These are phyloP conservation scores for Ogataea populi-albae DNA, from an alignment of 805 yeast species.

Conservation along the genomic window DNA sequence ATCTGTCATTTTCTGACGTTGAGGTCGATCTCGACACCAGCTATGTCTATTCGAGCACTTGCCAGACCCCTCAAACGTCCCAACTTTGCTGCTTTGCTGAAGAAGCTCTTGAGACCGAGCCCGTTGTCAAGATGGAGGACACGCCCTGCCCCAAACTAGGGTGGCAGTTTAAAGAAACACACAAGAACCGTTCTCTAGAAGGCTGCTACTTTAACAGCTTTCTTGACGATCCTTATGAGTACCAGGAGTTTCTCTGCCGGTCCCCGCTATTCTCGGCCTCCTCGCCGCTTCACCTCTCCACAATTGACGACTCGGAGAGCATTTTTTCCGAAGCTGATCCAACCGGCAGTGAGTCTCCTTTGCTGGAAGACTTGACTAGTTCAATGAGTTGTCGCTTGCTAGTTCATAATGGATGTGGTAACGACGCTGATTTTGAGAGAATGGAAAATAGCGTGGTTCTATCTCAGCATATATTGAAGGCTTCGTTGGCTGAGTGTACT, in stretches of 20 bases:
- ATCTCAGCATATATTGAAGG: background rate
- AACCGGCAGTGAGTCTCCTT: background rate
- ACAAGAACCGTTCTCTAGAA: background rate
- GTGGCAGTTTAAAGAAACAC: background rate
- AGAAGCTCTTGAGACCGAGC: constrained; percentile 1
- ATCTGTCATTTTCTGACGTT: constrained; percentile 14
- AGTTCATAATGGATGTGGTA: too few species aligned
- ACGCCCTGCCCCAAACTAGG: constrained; percentile 12
- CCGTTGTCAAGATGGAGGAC: constrained; percentile 6
- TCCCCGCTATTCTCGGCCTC: background rate
- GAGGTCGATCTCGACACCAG: constrained; percentile 15
- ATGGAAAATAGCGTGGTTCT: background rate
- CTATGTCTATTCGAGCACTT: constrained; percentile 4
- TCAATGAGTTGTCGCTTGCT: background rate
- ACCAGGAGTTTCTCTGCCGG: constrained; percentile 1
- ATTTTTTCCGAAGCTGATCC: constrained; percentile 1
- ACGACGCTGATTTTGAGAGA: background rate
- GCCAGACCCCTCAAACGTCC: constrained; percentile 18
- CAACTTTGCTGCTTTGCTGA: constrained; percentile 8
- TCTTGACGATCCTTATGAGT: background rate
- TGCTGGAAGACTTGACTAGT: background rate
- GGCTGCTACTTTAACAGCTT: background rate
- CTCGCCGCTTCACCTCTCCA: constrained; percentile 1
- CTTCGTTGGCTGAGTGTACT: background rate
- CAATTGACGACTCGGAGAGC: constrained; percentile 2